Evolutionary conservation across 345 rosid species (phyloP), one percentile per base, ranked within the genome.

Genomic region (Bruguiera sexangula): DNA sequence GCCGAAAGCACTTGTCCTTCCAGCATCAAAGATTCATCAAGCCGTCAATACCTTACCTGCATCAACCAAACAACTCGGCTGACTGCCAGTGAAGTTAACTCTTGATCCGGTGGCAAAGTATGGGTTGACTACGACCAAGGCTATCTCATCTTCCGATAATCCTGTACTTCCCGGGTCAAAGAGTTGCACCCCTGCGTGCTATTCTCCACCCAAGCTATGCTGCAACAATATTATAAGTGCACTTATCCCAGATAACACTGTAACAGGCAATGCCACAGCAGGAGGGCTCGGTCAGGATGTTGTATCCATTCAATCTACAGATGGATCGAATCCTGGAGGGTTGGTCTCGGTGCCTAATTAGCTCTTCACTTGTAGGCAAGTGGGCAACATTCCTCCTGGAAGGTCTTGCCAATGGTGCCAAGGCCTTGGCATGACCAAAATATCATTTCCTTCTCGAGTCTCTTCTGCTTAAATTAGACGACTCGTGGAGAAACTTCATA

Each of bases 401-500:
- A 24, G 52, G 70, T 10, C 70, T 67, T 56, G 36, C 63, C 10
- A 37, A 24, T 26, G 61, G 50, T 26, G 70, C 26, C 58, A 21
- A 54, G 26, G 58, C 37, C 62, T 67, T 22, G 70, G 70, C 22
- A 55, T 34, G 30, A 67, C 50, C 16, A 9, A 55, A n/a, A 56
- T 37, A 15, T 56, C 62, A 1, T 8, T 55, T 56, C 50, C 62
- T 37, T 67, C 48, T 43, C 63, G 8, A 1, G n/a, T 54, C 27
- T 8, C 27, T 20, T 8, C 58, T 21, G 27, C 27, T 34, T 37
- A 27, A n/a, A 39, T 36, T 70, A 20, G 27, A 57, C 30, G 65
- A 65, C 6, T 46, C 0, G 2, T 27, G 0, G 24, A 50, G 65
- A 50, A 57, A 62, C 59, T 75, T 79, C 82, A 30, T 64, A 71